phyloP scores from a whole-genome alignment of 352 stramenopile genomes.

The Phytopythium boreale region DNA sequence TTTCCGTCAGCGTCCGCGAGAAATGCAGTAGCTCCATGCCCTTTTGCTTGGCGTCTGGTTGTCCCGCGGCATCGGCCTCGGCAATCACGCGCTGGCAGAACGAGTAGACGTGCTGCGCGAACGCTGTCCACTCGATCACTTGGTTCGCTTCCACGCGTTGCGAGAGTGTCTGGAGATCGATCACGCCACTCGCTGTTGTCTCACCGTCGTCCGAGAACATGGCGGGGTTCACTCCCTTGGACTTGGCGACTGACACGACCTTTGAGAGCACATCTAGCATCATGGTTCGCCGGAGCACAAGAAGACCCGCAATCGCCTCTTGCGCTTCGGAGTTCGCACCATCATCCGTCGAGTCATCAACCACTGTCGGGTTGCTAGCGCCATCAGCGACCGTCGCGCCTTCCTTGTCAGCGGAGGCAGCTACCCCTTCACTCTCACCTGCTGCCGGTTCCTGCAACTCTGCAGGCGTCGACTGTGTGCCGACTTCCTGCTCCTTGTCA shows the following conservation, averaged over 20 bases:
- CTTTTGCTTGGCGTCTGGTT: constrained; percentile 62
- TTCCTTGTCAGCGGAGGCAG: neutral
- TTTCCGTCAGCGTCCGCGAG: constrained; percentile 67
- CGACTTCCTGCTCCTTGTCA: constrained; percentile 3
- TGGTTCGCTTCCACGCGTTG: constrained; percentile 26
- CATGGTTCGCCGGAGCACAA: constrained; percentile 57
- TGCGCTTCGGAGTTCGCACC: constrained; percentile 27
- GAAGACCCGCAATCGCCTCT: constrained; percentile 43
- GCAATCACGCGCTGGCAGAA: constrained; percentile 77
- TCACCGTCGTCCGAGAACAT: constrained; percentile 38
- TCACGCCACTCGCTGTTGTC: constrained; percentile 14
- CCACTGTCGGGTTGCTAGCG: neutral
- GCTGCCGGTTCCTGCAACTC: neutral
- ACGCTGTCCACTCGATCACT: constrained; percentile 63
- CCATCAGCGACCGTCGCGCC: neutral
- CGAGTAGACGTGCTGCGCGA: constrained; percentile 65
- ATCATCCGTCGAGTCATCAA: neutral
- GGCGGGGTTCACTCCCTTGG: constrained; percentile 57
- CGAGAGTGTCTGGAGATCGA: constrained; percentile 58
- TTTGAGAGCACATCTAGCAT: constrained; percentile 79
- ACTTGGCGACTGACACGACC: constrained; percentile 75
- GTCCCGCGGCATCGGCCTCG: constrained; percentile 43
- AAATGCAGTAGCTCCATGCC: constrained; percentile 76
- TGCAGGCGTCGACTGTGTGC: neutral
- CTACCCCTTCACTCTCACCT: neutral